A percentile compares a stretch with the other conserved stretches of the same genome.
phyloP scores from a whole-genome alignment of 768 basidiomycete species.

The Saitozyma sp. region DNA sequence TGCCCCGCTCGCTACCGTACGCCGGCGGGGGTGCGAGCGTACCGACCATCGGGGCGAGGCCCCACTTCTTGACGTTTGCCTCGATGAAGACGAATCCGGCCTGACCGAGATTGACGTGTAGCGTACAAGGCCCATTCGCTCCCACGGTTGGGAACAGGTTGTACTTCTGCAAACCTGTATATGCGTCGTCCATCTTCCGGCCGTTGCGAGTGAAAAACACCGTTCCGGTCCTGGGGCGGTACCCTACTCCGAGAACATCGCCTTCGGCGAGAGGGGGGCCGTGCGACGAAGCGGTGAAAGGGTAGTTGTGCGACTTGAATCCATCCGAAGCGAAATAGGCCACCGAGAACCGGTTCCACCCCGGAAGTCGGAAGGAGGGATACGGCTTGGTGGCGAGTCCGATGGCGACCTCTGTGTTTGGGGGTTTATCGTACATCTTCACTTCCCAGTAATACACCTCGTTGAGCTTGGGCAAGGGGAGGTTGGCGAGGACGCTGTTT shows the following conservation, averaged over 20 bases:
- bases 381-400: constrained; percentile 97
- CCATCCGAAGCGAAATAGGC: constrained; percentile 90
- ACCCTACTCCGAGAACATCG: constrained; percentile 92
- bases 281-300: constrained; percentile 81
- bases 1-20: constrained; percentile 94
- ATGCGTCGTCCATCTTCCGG: constrained; percentile 94
- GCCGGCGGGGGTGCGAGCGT: constrained; percentile 97
- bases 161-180: constrained; percentile 79
- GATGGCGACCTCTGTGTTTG: constrained; percentile 80
- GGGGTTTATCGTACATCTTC: constrained; percentile 96
- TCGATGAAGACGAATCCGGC: constrained; percentile 99
- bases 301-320: constrained; percentile 96
- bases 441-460: constrained; percentile 99
- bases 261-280: constrained; percentile 86
- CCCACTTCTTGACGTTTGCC: constrained; percentile 99
- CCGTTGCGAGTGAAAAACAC: constrained; percentile 99
- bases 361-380: constrained; percentile 88
- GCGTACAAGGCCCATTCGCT: constrained; percentile 90
- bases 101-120: constrained; percentile 97
- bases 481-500: constrained; percentile 92
- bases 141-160: constrained; percentile 98
- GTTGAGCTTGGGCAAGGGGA: constrained; percentile 94
- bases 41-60: constrained; percentile 92
- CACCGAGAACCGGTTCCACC: constrained; percentile 79
- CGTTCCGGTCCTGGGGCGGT: constrained; percentile 90